Evolutionary conservation across 169 alveolate species (phyloP).

Genomic region (Theileria luwenshuni): DNA sequence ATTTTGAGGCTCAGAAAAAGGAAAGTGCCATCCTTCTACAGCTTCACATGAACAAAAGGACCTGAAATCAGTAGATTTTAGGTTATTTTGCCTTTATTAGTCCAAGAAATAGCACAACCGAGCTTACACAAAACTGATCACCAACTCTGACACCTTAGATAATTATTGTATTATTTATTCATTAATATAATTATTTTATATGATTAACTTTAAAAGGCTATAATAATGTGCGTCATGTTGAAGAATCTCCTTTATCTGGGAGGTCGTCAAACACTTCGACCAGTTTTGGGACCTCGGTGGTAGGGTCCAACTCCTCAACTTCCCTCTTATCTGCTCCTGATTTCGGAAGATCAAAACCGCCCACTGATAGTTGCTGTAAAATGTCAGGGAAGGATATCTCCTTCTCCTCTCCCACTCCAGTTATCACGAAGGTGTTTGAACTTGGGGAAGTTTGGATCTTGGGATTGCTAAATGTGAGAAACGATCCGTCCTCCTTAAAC

Average conservation of each 20-base stretch:
- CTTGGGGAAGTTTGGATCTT: conserved; percentile 90
- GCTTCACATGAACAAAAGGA: no score
- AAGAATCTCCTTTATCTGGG: conserved; percentile 30
- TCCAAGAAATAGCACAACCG: no score
- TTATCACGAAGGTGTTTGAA: conserved; percentile 92
- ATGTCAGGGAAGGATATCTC: conserved; percentile 80
- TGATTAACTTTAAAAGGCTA: neutral
- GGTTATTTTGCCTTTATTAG: no score
- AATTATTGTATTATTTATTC: no score
- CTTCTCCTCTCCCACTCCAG: conserved; percentile 91
- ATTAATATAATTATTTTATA: neutral
- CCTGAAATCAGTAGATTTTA: no score
- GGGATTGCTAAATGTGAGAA: conserved; percentile 91
- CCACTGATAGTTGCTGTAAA: conserved; percentile 77
- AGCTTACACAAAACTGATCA: no score
- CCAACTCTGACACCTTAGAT: no score
- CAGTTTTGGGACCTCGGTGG: conserved; percentile 75
- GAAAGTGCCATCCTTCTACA: no score
- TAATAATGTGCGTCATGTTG: conserved; percentile 2
- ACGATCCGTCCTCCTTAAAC: conserved; percentile 92
- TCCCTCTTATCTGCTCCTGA: conserved; percentile 64
- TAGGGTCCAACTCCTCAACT: conserved; percentile 58
- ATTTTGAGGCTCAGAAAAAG: no score
- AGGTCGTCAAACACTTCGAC: conserved; percentile 82
- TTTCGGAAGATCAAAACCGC: conserved; percentile 73